A percentile compares a stretch with the other conserved stretches of the same genome.
phyloP scores from a whole-genome alignment of 176 grass and related monocot genomes.

The Cocos nucifera region DNA sequence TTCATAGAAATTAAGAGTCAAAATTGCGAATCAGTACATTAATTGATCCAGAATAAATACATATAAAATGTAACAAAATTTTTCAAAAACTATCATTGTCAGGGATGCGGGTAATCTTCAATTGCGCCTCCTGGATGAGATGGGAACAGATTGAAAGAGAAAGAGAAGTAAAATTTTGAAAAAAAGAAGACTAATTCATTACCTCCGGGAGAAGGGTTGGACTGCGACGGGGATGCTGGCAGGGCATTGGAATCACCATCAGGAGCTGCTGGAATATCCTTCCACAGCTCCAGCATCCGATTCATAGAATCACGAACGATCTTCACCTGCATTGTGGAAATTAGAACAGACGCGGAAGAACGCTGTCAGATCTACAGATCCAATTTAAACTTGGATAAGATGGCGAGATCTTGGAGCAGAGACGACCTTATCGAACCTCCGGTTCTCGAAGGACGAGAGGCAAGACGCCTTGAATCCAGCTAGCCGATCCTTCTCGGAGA shows the following conservation, averaged over 20 bases:
- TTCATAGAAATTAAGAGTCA: too few relatives aligned
- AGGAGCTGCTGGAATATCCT: slow-evolving; percentile 57
- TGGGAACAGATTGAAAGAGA: not conserved
- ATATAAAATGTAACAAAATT: too few relatives aligned
- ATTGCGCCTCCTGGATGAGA: too few relatives aligned
- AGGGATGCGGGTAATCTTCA: too few relatives aligned
- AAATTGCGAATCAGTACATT: too few relatives aligned
- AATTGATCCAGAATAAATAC: too few relatives aligned
- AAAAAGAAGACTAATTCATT: not conserved
- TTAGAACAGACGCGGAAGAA: slow-evolving; percentile 5
- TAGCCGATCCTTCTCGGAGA: slow-evolving; percentile 53
- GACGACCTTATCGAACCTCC: slow-evolving; percentile 79
- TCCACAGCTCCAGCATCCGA: slow-evolving; percentile 88
- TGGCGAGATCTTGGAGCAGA: too few relatives aligned
- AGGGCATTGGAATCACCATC: slow-evolving; percentile 32
- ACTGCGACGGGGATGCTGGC: slow-evolving; percentile 19
- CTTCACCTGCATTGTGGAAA: slow-evolving; percentile 72
- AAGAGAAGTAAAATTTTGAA: too few relatives aligned
- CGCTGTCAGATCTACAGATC: slow-evolving; percentile 21
- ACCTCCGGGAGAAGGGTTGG: slow-evolving; percentile 59
- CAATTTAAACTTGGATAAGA: not conserved
- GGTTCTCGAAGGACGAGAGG: slow-evolving; percentile 71
- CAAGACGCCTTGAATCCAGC: slow-evolving; percentile 53
- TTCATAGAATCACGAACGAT: slow-evolving; percentile 89
- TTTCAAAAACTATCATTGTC: too few relatives aligned